A percentile compares a stretch with the other conserved stretches of the same genome.
Conservation (phyloP, 306 rosid genomes). For the Amphicarpaea edgeworthii region DNA sequence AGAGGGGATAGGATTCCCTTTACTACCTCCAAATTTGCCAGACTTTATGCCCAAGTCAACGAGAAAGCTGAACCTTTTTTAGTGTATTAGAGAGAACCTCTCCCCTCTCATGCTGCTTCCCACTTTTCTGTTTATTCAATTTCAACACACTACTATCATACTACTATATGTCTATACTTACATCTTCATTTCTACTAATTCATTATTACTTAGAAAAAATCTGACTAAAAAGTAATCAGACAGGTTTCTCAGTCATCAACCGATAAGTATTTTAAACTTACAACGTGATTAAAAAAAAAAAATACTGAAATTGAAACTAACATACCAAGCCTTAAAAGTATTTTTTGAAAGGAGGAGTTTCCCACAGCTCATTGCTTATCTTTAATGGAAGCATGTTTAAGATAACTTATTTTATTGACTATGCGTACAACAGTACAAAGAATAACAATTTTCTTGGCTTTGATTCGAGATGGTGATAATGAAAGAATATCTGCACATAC, state of each 20-base stretch:
- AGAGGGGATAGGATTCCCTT: constrained; percentile 81
- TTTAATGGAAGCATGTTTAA: constrained; percentile 14
- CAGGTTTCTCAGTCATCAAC: no score
- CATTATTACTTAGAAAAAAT: neutral
- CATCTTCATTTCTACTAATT: constrained; percentile 32
- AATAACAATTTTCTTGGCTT: constrained; percentile 12
- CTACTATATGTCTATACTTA: no score
- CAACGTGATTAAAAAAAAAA: neutral
- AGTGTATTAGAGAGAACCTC: constrained; percentile 64
- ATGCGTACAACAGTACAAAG: neutral
- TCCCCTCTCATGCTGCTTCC: constrained; percentile 71
- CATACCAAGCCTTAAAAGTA: neutral
- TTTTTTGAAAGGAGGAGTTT: neutral
- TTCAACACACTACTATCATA: constrained; percentile 45
- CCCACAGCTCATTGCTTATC: neutral
- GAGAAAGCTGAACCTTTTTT: constrained; percentile 63
- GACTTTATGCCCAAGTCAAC: constrained; percentile 92
- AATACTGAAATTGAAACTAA: neutral
- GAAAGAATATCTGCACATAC: constrained; percentile 32
- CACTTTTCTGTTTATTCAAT: constrained; percentile 61
- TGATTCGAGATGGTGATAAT: constrained; percentile 29
- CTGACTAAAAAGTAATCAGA: no score
- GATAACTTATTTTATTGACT: constrained; percentile 37
- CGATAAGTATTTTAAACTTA: neutral
- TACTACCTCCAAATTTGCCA: constrained; percentile 69